phyloP scores from a whole-genome alignment of 768 basidiomycete species.

The Suillus subluteus region DNA sequence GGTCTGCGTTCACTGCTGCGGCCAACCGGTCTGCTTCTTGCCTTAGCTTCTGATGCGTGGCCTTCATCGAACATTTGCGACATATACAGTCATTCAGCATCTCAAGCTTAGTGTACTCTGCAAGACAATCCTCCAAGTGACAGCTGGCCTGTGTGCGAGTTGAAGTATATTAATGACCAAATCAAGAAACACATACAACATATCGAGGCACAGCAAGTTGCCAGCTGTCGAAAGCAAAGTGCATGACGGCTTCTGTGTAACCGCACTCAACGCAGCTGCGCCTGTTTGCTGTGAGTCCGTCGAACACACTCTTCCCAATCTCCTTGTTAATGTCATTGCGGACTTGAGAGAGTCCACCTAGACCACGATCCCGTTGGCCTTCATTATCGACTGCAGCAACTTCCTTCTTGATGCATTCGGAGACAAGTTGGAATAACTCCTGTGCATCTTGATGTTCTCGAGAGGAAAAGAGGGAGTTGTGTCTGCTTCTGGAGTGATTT shows the following conservation, averaged over 20 bases:
- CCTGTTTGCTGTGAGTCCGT: slow-evolving; percentile 88
- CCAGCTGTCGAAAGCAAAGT: slow-evolving; percentile 86
- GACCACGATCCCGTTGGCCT: slow-evolving; percentile 67
- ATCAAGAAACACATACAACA: slow-evolving; percentile 44
- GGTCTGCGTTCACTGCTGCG: slow-evolving; percentile 31
- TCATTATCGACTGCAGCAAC: slow-evolving; percentile 74
- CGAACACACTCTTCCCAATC: slow-evolving; percentile 75
- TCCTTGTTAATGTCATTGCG: slow-evolving; percentile 33
- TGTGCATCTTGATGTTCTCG: slow-evolving; percentile 98
- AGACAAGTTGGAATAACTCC: slow-evolving; percentile 93
- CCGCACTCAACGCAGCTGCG: slow-evolving; percentile 88
- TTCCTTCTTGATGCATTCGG: slow-evolving; percentile 89
- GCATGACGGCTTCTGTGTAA: slow-evolving; percentile 94
- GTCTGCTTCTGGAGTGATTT: slow-evolving; percentile 51
- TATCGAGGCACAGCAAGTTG: slow-evolving; percentile 74
- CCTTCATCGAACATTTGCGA: slow-evolving; percentile 84
- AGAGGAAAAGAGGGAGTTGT: slow-evolving; percentile 75
- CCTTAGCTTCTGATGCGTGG: slow-evolving; percentile 68
- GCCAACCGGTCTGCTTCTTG: slow-evolving; percentile 65
- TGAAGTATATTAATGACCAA: slow-evolving; percentile 11
- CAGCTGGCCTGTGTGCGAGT: slow-evolving; percentile 54
- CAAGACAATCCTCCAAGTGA: slow-evolving; percentile 79
- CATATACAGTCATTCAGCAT: slow-evolving; percentile 91
- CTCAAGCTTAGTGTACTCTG: slow-evolving; percentile 89
- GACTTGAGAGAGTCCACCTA: slow-evolving; percentile 54